Evolutionary conservation across 139 green algal species (phyloP), one percentile per base, ranked within the genome.

Genomic region (Chlorella vulgaris): DNA sequence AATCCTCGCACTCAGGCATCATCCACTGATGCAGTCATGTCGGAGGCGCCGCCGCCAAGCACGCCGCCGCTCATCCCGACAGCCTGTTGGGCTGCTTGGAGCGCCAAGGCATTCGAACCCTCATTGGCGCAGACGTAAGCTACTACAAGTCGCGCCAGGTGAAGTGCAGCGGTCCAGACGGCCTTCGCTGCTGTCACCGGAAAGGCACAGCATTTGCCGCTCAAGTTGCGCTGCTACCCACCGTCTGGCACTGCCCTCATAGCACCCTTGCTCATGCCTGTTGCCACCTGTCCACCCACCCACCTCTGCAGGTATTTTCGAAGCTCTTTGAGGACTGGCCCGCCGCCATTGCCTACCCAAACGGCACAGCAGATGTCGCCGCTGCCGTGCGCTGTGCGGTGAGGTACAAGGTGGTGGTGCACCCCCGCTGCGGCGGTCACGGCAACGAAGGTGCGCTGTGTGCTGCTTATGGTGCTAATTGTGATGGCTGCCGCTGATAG

Each of bases 361-460:
- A 50, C 65, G 47, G 5, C 35, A 71, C 33, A 29, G 13, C 55
- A 19, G 4, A 36, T 0, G 39, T 58, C 38, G 67, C 67, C 26
- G 67, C 67, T 5, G 67, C 67, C 2, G 67, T 74, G 24, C 24
- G 42, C 31, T 71, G 65, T 33, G 65, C 65, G 5, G 18, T 31
- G 19, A 28, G 47, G 36, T 71, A 33, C 65, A 28, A 50, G 2
- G 65, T 39, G 33, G 24, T 24, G 1, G 65, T 71, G 65, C 65
- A 71, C 65, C 65, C 65, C 21, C 65, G 65, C 65, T 71, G 65
- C 35, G 65, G 65, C 35, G 35, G 65, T 19, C 65, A 71, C 36
- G 65, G 65, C 65, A 71, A 71, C 35, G 65, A 71, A 31, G 65
- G 65, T 71, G 35, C 35, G 65, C 47, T 15, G 47, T 24, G 47